Percentiles rank a stretch among this genome's conserved stretches.
Conservation (phyloP, 371 early-diverging fungal species). For the Catenaria anguillulae region DNA sequence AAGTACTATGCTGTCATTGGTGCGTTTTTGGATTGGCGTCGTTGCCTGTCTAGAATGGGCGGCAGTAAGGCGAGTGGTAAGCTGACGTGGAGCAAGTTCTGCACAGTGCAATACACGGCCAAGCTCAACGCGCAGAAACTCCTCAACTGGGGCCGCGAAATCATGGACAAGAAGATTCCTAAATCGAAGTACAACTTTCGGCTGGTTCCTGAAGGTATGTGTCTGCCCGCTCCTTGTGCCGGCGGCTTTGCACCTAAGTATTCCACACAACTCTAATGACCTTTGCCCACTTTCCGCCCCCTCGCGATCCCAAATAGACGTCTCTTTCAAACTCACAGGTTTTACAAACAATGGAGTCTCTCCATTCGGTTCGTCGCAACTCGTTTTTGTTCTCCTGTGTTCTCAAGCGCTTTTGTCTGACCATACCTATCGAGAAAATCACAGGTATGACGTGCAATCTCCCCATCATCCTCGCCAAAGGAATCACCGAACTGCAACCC, state of each 20-base stretch:
- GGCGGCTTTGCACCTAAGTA: too few relatives aligned
- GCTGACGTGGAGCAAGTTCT: background rate
- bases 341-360: conserved; percentile 51
- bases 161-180: conserved; percentile 14
- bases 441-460: conserved; percentile 24
- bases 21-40: too few relatives aligned
- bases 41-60: background rate
- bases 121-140: conserved; percentile 51
- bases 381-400: too few relatives aligned
- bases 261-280: too few relatives aligned
- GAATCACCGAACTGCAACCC: conserved; percentile 42
- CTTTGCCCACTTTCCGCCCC: too few relatives aligned
- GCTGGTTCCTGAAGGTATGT: too few relatives aligned
- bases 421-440: too few relatives aligned
- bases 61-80: background rate
- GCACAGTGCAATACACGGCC: conserved; percentile 37
- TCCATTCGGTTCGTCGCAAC: too few relatives aligned
- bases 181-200: conserved; percentile 27
- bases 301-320: too few relatives aligned
- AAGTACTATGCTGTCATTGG: conserved; percentile 22
- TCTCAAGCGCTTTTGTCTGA: too few relatives aligned
- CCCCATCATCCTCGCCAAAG: conserved; percentile 44
- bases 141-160: conserved; percentile 39
- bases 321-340: conserved; percentile 45
- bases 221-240: too few relatives aligned